Percentiles rank a stretch among this genome's conserved stretches.
These are phyloP conservation scores for Gamsiella multidivaricata DNA, from an alignment of 192 early-diverging fungal genomes.

Conservation along the genomic window DNA sequence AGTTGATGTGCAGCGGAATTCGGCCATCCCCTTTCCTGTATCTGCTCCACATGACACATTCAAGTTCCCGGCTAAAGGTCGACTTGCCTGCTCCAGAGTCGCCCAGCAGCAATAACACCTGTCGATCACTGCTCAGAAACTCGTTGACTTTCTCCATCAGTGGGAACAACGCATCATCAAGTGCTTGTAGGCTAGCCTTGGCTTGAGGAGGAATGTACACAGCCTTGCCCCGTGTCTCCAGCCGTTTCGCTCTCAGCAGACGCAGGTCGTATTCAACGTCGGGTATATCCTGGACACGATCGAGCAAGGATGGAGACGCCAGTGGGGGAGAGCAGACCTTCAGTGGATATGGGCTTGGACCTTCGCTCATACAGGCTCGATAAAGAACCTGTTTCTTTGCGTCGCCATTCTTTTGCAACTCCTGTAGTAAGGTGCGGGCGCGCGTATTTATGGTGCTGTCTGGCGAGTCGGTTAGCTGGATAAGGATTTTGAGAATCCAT, in stretches of 20 bases:
- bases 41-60: neutral
- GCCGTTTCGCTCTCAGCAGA: neutral
- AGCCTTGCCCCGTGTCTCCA: neutral
- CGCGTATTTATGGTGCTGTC: neutral
- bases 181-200: neutral
- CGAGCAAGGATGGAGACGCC: neutral
- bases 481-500: slow-evolving; percentile 9
- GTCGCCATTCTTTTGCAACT: neutral
- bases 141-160: slow-evolving; percentile 15
- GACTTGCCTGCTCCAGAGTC: slow-evolving; percentile 37
- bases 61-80: slow-evolving; percentile 14
- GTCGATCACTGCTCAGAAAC: slow-evolving; percentile 12
- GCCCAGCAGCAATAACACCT: slow-evolving; percentile 22
- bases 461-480: neutral
- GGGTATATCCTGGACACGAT: slow-evolving; percentile 4
- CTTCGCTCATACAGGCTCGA: neutral
- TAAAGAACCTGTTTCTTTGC: neutral
- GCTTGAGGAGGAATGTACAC: slow-evolving; percentile 33
- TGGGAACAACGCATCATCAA: neutral
- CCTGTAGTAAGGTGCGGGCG: neutral
- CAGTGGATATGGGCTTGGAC: neutral
- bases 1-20: slow-evolving; percentile 19
- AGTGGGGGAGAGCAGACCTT: neutral
- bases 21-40: neutral
- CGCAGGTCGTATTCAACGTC: neutral